These are phyloP conservation scores for Cladophialophora immunda DNA, from an alignment of 2,329 filamentous ascomycete species.

Conservation along the genomic window DNA sequence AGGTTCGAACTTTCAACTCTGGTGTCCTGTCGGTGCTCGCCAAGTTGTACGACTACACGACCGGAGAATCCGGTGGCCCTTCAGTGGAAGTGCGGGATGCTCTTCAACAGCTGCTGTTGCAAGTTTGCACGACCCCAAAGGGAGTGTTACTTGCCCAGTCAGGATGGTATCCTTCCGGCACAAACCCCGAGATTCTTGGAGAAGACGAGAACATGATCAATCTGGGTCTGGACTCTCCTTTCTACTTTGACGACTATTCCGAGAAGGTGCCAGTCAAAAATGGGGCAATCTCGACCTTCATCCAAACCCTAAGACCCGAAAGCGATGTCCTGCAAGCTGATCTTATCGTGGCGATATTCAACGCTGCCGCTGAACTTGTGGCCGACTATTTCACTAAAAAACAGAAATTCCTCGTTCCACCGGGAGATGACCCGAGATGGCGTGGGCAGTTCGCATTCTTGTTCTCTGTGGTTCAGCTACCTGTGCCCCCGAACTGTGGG, in stretches of 20 bases:
- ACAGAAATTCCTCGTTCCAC: constrained; percentile 83
- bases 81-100: constrained; percentile 68
- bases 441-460: constrained; percentile 91
- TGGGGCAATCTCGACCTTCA: constrained; percentile 77
- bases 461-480: constrained; percentile 79
- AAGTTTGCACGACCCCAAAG: constrained; percentile 75
- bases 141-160: constrained; percentile 79
- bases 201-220: constrained; percentile 63
- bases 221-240: constrained; percentile 73
- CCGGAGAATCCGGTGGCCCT: constrained; percentile 48
- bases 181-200: constrained; percentile 65
- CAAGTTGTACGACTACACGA: constrained; percentile 69
- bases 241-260: constrained; percentile 73
- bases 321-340: constrained; percentile 82
- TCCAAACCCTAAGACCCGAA: constrained; percentile 82
- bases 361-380: constrained; percentile 82
- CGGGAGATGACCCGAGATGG: constrained; percentile 92
- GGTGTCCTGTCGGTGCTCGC: constrained; percentile 77
- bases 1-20: constrained; percentile 78
- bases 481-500: constrained; percentile 76
- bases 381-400: constrained; percentile 87
- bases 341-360: constrained; percentile 81
- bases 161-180: constrained; percentile 82
- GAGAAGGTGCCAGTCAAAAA: constrained; percentile 79
- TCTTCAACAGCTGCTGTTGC: constrained; percentile 77